Conservation (phyloP, 768 basidiomycete genomes). For the Suillus discolor region DNA sequence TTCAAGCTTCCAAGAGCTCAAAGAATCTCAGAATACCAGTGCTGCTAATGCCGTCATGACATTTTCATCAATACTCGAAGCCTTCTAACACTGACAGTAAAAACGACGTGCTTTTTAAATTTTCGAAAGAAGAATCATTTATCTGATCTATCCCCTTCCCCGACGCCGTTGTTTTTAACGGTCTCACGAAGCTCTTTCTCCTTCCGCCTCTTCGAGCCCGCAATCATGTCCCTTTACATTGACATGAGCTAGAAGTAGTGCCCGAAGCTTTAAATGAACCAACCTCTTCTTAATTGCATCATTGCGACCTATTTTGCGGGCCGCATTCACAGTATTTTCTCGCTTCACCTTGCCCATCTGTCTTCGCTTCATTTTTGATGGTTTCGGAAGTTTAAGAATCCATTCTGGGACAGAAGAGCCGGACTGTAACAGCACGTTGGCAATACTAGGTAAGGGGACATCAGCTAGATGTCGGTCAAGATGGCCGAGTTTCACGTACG, state of each 20-base stretch:
- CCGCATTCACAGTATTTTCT: constrained; percentile 71
- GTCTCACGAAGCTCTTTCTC: constrained; percentile 29
- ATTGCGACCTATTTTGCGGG: constrained; percentile 64
- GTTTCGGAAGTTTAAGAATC: constrained; percentile 94
- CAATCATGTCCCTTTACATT: constrained; percentile 72
- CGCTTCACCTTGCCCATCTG: constrained; percentile 86
- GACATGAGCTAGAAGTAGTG: constrained; percentile 7
- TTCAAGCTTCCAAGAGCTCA: not conserved
- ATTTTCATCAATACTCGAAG: not conserved
- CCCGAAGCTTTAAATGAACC: constrained; percentile 15
- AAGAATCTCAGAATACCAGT: not conserved
- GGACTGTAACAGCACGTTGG: constrained; percentile 92
- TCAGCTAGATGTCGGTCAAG: constrained; percentile 14
- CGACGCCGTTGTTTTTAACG: not conserved
- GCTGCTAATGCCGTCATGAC: not conserved
- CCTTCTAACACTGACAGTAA: not conserved
- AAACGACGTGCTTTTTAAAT: not conserved
- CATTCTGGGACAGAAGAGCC: constrained; percentile 92
- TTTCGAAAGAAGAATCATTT: not conserved
- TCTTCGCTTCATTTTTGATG: constrained; percentile 84
- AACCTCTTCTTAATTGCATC: constrained; percentile 78
- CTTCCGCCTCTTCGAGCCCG: constrained; percentile 70
- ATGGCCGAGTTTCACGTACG: constrained; percentile 48
- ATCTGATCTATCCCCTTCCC: not conserved
- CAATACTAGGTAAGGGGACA: constrained; percentile 58